A percentile compares a stretch with the other conserved stretches of the same genome.
Evolutionary conservation across 768 basidiomycete species (phyloP).

Genomic region (Tulasnella sp.): DNA sequence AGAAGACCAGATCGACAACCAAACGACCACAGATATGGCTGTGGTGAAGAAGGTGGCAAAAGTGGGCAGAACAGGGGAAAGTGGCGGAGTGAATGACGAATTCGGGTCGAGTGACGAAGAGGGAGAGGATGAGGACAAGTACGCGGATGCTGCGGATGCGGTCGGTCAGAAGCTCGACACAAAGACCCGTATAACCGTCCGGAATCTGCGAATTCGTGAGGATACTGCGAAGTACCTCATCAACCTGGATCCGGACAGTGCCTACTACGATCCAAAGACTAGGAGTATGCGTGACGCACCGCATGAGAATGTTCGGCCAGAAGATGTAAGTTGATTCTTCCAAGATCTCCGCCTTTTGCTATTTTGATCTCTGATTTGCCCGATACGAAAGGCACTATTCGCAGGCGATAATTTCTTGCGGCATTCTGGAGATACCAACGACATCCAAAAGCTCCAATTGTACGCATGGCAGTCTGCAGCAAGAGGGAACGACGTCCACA

Average conservation of each 20-base stretch:
- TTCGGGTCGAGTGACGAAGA: slow-evolving; percentile 96
- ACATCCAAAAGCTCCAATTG: slow-evolving; percentile 83
- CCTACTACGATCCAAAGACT: slow-evolving; percentile 99
- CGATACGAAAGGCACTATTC: slow-evolving; percentile 54
- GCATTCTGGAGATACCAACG: slow-evolving; percentile 82
- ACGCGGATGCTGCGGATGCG: slow-evolving; percentile 94
- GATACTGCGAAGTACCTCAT: slow-evolving; percentile 98
- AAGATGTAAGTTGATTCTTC: slow-evolving; percentile 55
- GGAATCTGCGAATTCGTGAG: slow-evolving; percentile 96
- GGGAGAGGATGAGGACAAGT: slow-evolving; percentile 94
- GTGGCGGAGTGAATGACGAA: slow-evolving; percentile 36
- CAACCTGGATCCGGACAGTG: slow-evolving; percentile 88
- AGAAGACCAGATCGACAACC: slow-evolving; percentile 97
- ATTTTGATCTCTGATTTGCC: not conserved
- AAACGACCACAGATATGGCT: slow-evolving; percentile 83
- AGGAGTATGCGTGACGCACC: slow-evolving; percentile 99
- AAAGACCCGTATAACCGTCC: slow-evolving; percentile 95
- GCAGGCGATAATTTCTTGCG: slow-evolving; percentile 96
- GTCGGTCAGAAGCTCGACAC: slow-evolving; percentile 97
- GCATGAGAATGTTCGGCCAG: slow-evolving; percentile 57
- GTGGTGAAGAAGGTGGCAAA: slow-evolving; percentile 93
- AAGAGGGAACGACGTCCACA: slow-evolving; percentile 87
- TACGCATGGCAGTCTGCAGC: slow-evolving; percentile 97
- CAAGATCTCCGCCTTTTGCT: not conserved
- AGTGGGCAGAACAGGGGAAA: slow-evolving; percentile 65